phyloP scores from a whole-genome alignment of 768 basidiomycete genomes.

The Gymnopilus junonius region DNA sequence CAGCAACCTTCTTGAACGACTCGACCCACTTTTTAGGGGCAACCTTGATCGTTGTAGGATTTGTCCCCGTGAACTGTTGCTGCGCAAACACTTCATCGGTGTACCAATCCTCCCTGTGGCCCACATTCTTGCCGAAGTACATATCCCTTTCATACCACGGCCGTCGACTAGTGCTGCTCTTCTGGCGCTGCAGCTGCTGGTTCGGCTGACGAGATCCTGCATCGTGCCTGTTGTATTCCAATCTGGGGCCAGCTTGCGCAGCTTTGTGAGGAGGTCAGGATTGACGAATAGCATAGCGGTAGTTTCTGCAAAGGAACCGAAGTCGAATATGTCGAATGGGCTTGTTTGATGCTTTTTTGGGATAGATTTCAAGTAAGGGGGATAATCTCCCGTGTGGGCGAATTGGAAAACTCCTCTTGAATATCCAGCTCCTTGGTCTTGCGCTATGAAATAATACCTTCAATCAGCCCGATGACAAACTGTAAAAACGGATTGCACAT shows the following conservation, averaged over 20 bases:
- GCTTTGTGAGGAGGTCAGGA: background rate
- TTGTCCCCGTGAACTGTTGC: slow-evolving; percentile 33
- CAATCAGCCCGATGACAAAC: too few relatives aligned
- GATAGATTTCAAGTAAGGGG: background rate
- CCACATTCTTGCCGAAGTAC: slow-evolving; percentile 31
- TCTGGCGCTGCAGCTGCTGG: background rate
- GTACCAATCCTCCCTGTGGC: slow-evolving; percentile 33
- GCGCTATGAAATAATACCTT: too few relatives aligned
- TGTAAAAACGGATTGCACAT: too few relatives aligned
- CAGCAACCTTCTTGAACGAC: background rate
- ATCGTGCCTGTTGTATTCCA: background rate
- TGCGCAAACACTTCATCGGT: slow-evolving; percentile 34
- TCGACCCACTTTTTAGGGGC: slow-evolving; percentile 24
- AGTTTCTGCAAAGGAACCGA: background rate
- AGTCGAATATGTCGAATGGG: background rate
- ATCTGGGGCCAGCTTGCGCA: background rate
- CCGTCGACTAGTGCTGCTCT: slow-evolving; percentile 1
- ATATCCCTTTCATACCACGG: too few relatives aligned
- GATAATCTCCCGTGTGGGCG: background rate
- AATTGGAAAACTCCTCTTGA: too few relatives aligned
- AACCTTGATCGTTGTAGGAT: slow-evolving; percentile 30
- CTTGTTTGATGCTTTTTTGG: background rate
- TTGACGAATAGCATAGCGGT: background rate
- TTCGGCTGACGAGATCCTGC: background rate
- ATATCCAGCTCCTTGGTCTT: too few relatives aligned